Conservation (phyloP, 192 early-diverging fungal genomes). For the Podila epigama region DNA sequence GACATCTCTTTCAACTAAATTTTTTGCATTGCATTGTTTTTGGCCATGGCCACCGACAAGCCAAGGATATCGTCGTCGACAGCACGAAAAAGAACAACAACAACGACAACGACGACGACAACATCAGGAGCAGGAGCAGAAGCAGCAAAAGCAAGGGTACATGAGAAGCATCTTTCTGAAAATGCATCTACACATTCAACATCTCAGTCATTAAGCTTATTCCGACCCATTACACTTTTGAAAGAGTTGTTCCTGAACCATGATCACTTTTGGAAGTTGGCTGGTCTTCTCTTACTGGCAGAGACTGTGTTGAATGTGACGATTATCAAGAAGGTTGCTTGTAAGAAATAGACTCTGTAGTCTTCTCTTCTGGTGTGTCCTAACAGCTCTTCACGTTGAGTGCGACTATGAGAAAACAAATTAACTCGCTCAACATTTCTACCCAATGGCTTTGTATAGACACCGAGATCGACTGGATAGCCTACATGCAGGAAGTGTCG, state of each 20-base stretch:
- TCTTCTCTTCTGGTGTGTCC: too few species aligned
- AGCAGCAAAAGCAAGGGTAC: too few species aligned
- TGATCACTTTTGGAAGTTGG: slow-evolving; percentile 57
- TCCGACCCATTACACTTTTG: slow-evolving; percentile 26
- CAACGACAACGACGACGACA: background rate
- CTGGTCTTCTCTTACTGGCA: slow-evolving; percentile 51
- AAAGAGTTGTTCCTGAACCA: slow-evolving; percentile 51
- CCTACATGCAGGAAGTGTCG: slow-evolving; percentile 94
- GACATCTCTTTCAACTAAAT: background rate
- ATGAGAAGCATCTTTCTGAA: too few species aligned
- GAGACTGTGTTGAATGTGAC: slow-evolving; percentile 60
- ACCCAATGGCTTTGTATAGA: slow-evolving; percentile 50
- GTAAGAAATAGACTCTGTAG: slow-evolving; percentile 59
- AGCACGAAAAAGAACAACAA: background rate
- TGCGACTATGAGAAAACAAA: background rate
- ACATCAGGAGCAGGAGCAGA: background rate
- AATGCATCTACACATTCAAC: background rate
- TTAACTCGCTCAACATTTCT: background rate
- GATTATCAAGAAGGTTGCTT: slow-evolving; percentile 67
- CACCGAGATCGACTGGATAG: slow-evolving; percentile 96
- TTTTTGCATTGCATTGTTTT: background rate
- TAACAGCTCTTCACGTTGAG: too few species aligned
- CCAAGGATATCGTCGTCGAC: background rate
- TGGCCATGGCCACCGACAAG: slow-evolving; percentile 13
- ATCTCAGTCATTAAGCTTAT: slow-evolving; percentile 6